These are phyloP conservation scores for Eucalyptus dawsonii DNA, from an alignment of 345 rosid species.

Conservation along the genomic window DNA sequence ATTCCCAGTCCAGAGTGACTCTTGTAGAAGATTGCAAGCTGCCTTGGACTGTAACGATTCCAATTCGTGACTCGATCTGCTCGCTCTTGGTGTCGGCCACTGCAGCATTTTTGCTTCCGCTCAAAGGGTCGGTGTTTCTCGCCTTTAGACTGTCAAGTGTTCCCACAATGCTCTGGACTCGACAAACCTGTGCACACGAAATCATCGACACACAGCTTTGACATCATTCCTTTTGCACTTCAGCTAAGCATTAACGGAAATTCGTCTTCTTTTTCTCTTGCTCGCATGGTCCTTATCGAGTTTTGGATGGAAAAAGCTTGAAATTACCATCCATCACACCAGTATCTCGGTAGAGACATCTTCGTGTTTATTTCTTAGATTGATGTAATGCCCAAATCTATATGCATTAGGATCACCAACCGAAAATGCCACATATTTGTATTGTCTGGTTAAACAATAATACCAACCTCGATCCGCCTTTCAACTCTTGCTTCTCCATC, in stretches of 20 bases:
- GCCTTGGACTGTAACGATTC: neutral
- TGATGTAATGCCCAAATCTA: neutral
- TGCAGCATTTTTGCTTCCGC: neutral
- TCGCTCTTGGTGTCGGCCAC: neutral
- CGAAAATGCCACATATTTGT: neutral
- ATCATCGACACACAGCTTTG: neutral
- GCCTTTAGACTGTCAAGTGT: conserved; percentile 20
- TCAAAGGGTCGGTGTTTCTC: conserved; percentile 1
- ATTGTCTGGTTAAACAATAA: neutral
- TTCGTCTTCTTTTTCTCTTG: neutral
- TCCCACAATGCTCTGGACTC: conserved; percentile 27
- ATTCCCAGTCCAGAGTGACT: neutral
- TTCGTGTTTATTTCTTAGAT: neutral
- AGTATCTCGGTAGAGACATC: neutral
- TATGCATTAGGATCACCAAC: neutral
- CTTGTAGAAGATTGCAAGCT: neutral
- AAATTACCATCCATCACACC: neutral
- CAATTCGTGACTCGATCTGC: neutral
- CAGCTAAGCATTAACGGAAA: neutral
- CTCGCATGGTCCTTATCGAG: neutral
- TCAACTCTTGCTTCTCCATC: conserved; percentile 41
- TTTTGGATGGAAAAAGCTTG: neutral
- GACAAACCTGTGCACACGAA: conserved; percentile 10
- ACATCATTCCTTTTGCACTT: neutral
- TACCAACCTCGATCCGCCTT: conserved; percentile 29